Conservation (phyloP, 2,329 filamentous ascomycete species). For the Aureobasidium mangrovei region DNA sequence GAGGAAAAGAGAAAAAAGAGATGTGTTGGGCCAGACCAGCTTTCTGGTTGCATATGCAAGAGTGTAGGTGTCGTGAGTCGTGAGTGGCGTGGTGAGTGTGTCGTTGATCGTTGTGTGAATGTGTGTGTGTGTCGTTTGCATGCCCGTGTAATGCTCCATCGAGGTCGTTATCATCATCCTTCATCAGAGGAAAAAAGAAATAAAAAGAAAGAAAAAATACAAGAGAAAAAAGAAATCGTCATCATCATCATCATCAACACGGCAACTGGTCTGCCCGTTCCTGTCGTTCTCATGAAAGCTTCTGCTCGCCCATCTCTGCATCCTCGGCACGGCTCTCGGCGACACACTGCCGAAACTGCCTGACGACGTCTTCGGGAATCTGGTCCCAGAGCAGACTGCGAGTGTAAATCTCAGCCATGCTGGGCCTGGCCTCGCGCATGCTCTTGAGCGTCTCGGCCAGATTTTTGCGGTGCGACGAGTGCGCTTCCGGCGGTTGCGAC, state of each 20-base stretch:
- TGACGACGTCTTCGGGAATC: slow-evolving; percentile 83
- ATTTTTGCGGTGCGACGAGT: slow-evolving; percentile 47
- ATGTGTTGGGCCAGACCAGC: too few relatives aligned
- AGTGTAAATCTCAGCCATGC: slow-evolving; percentile 80
- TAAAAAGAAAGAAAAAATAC: too few relatives aligned
- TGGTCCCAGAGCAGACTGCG: slow-evolving; percentile 89
- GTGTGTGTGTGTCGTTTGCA: too few relatives aligned
- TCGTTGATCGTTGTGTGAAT: too few relatives aligned
- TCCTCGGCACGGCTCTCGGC: slow-evolving; percentile 48
- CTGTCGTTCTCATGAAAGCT: not conserved
- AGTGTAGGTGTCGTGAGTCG: too few relatives aligned
- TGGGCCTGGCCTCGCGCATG: slow-evolving; percentile 55
- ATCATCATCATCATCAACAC: not conserved
- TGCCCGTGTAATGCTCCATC: too few relatives aligned
- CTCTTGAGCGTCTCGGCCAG: slow-evolving; percentile 71
- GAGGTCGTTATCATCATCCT: too few relatives aligned
- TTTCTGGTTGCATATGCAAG: too few relatives aligned
- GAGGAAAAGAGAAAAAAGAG: too few relatives aligned
- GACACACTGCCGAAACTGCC: slow-evolving; percentile 86
- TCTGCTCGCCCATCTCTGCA: slow-evolving; percentile 15
- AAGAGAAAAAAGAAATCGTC: not conserved
- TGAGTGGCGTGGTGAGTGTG: too few relatives aligned
- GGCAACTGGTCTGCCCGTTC: not conserved
- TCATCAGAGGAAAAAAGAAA: too few relatives aligned
- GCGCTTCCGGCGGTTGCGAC: slow-evolving; percentile 22